Evolutionary conservation across 2,329 filamentous ascomycete species (phyloP).

Genomic region (Zalaria sp.): DNA sequence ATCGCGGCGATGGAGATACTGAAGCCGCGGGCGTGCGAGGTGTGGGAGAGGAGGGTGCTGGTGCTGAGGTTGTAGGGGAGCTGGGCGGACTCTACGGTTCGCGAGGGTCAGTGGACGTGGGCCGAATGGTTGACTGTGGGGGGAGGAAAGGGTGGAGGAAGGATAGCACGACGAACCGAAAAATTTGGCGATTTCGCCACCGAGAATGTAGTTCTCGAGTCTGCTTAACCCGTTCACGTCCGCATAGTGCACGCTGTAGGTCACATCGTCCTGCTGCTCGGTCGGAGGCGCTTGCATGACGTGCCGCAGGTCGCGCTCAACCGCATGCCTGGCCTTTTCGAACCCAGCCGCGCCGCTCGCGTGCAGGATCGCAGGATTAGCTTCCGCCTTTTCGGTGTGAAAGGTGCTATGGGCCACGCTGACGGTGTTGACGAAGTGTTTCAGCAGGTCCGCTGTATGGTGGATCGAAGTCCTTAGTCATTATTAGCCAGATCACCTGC

Average conservation of each 20-base stretch:
- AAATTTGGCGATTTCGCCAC: conserved; percentile 17
- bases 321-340: conserved; percentile 17
- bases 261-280: conserved; percentile 9
- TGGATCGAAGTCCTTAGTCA: conserved; percentile 11
- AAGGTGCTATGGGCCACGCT: conserved; percentile 16
- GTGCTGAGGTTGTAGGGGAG: conserved; percentile 18
- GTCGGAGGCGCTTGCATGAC: conserved; percentile 10
- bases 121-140: background rate
- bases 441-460: conserved; percentile 13
- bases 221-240: conserved; percentile 21
- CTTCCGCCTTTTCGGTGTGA: conserved; percentile 15
- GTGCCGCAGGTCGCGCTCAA: conserved; percentile 16
- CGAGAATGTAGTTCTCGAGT: conserved; percentile 22
- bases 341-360: conserved; percentile 13
- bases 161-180: conserved; percentile 16
- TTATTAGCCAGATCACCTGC: no score
- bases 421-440: conserved; percentile 13
- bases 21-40: conserved; percentile 16
- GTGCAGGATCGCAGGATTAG: conserved; percentile 14
- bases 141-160: no score
- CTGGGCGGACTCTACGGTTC: conserved; percentile 12
- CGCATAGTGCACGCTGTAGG: conserved; percentile 19
- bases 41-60: conserved; percentile 18
- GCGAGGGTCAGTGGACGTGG: no score
- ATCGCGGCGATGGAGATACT: conserved; percentile 18